Conservation (phyloP, 176 grass and related monocot species). For the Carex scoparia region DNA sequence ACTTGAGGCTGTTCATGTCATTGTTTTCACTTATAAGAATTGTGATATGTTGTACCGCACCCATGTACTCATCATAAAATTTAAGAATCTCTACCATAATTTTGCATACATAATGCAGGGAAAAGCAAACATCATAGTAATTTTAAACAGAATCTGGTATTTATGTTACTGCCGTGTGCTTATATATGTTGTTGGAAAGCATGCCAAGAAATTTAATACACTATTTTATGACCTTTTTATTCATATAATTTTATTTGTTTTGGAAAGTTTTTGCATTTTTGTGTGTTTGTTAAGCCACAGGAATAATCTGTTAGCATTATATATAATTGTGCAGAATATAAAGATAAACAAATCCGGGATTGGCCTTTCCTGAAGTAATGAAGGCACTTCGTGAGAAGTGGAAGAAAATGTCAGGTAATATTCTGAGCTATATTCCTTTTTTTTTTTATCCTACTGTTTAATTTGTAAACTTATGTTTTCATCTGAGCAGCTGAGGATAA, state of each 20-base stretch:
- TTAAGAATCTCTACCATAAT: not conserved
- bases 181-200: not conserved
- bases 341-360: constrained; percentile 61
- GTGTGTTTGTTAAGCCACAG: not conserved
- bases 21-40: not conserved
- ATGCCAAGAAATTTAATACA: not conserved
- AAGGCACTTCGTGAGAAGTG: constrained; percentile 76
- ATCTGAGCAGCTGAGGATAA: constrained; percentile 53
- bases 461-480: not conserved
- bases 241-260: not conserved
- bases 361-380: constrained; percentile 59
- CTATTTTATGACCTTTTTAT: not conserved
- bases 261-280: not conserved
- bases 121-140: not conserved
- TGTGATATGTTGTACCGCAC: not conserved
- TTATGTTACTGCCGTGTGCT: not conserved
- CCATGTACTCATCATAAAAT: not conserved
- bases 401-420: constrained; percentile 73
- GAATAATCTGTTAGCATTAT: constrained; percentile 20
- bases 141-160: not conserved
- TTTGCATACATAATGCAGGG: not conserved
- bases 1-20: not conserved
- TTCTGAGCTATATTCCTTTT: constrained; percentile 11
- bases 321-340: constrained; percentile 47
- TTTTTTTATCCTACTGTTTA: not conserved